Percentiles rank a stretch among this genome's conserved stretches.
Evolutionary conservation across 495 filamentous ascomycete species (phyloP).

Genomic region (Xylaria bambusicola): DNA sequence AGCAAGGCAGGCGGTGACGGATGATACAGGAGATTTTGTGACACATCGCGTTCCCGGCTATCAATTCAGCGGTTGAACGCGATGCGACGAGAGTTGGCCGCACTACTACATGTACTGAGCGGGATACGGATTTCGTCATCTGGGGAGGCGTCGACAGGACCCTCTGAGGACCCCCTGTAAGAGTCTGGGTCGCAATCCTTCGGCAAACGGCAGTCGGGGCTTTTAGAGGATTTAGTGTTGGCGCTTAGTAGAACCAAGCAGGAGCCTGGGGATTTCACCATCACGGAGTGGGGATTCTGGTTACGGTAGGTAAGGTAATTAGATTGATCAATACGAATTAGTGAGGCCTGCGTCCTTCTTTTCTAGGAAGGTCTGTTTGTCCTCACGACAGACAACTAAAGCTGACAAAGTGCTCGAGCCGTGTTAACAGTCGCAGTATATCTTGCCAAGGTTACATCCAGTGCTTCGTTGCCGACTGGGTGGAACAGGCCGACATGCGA

Average conservation of each 20-base stretch:
- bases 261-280: background rate
- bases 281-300: background rate
- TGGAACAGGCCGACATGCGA: too few relatives aligned
- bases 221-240: background rate
- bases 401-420: conserved; percentile 6
- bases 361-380: conserved; percentile 33
- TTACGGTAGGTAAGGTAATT: background rate
- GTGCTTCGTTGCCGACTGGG: conserved; percentile 4
- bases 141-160: too few relatives aligned
- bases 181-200: background rate
- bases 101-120: too few relatives aligned
- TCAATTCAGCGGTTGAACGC: background rate
- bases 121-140: conserved; percentile 2
- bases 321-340: conserved; percentile 2
- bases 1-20: background rate
- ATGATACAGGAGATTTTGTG: background rate
- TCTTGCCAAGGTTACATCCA: conserved; percentile 4
- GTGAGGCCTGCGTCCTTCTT: conserved; percentile 23
- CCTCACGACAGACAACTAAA: conserved; percentile 4
- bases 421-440: background rate
- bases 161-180: too few relatives aligned
- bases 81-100: background rate
- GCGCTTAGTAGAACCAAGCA: background rate
- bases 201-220: background rate
- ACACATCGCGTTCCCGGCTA: conserved; percentile 7